Conservation (phyloP, 2,329 filamentous ascomycete genomes). For the Hirsutella thompsonii region DNA sequence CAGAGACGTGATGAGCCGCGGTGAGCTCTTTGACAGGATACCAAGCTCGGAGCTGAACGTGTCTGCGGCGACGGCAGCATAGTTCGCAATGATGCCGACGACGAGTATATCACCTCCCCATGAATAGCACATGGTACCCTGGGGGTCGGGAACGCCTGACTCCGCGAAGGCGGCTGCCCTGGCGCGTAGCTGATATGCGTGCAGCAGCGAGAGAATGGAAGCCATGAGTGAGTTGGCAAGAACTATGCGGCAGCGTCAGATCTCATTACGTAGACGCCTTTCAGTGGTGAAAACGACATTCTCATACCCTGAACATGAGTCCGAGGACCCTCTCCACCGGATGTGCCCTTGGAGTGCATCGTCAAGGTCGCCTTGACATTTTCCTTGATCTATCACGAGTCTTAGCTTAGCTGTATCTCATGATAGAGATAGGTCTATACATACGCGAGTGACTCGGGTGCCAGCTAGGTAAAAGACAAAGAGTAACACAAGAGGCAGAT, state of each 20-base stretch:
- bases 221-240: constrained; percentile 78
- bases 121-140: constrained; percentile 39
- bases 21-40: constrained; percentile 64
- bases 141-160: constrained; percentile 15
- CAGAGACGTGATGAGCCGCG: constrained; percentile 75
- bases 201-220: constrained; percentile 47
- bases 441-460: constrained; percentile 69
- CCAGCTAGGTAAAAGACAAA: constrained; percentile 79
- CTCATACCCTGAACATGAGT: constrained; percentile 63
- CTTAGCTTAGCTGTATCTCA: constrained; percentile 5
- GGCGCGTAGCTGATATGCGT: constrained; percentile 44
- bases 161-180: constrained; percentile 28
- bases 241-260: constrained; percentile 29
- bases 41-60: constrained; percentile 94
- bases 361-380: constrained; percentile 74
- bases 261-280: no score
- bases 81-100: constrained; percentile 63
- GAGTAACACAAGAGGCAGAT: constrained; percentile 75
- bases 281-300: neutral
- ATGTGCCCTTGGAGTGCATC: constrained; percentile 56
- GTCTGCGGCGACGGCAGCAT: constrained; percentile 83
- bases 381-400: constrained; percentile 59
- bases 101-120: constrained; percentile 52
- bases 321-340: constrained; percentile 69
- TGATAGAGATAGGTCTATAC: neutral